Conservation (phyloP, 108 stramenopile genomes). For the Pseudonitzschia pungens region DNA sequence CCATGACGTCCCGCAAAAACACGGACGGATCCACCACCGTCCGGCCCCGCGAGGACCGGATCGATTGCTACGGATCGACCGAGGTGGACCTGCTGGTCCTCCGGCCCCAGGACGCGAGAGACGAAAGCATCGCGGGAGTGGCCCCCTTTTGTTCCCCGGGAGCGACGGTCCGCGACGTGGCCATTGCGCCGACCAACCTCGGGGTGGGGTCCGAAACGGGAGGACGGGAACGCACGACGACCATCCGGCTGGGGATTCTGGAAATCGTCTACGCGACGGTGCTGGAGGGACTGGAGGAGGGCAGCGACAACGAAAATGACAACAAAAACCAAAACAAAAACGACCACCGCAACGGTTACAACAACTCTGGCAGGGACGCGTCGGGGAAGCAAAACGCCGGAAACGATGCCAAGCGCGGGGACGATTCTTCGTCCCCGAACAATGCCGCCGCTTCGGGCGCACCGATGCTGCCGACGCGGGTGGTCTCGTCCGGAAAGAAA, state of each 20-base stretch:
- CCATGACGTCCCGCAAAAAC: background rate
- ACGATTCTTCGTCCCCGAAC: no score
- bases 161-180: conserved; percentile 32
- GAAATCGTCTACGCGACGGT: conserved; percentile 33
- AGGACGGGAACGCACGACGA: conserved; percentile 26
- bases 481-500: conserved; percentile 11
- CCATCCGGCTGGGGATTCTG: conserved; percentile 35
- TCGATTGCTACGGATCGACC: conserved; percentile 52
- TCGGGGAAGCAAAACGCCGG: background rate
- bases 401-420: background rate
- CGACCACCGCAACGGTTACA: no score
- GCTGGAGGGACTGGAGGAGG: conserved; percentile 16
- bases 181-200: background rate
- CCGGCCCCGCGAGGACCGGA: conserved; percentile 22
- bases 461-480: conserved; percentile 12
- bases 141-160: conserved; percentile 38
- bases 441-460: background rate
- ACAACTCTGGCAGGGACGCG: no score
- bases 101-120: conserved; percentile 19
- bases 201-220: background rate
- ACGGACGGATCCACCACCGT: conserved; percentile 1
- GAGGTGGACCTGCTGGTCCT: conserved; percentile 48
- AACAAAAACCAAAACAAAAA: background rate
- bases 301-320: background rate
- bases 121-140: conserved; percentile 37